These are phyloP conservation scores for Mortierella hygrophila DNA, from an alignment of 192 early-diverging fungal species.

Conservation along the genomic window DNA sequence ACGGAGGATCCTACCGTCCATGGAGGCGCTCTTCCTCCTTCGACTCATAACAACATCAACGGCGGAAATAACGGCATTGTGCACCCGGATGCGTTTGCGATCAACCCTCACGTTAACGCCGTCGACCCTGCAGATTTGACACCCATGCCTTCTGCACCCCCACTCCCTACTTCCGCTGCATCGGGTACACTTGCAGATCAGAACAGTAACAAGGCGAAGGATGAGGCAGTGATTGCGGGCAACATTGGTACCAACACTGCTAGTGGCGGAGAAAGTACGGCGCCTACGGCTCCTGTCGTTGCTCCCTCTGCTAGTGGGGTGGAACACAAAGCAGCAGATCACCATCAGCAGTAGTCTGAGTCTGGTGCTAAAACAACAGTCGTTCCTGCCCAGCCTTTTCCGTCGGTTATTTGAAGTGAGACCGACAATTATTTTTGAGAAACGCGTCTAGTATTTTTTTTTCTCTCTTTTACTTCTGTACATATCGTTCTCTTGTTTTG, in stretches of 20 bases:
- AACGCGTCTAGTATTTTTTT: background rate
- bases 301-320: background rate
- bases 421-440: background rate
- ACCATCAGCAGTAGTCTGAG: background rate
- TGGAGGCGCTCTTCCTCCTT: background rate
- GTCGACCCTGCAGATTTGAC: background rate
- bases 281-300: background rate
- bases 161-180: background rate
- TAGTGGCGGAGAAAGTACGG: background rate
- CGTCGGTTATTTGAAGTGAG: background rate
- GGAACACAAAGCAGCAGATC: background rate
- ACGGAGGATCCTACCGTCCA: background rate
- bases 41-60: background rate
- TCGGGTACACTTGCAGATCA: background rate
- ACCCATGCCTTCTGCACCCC: background rate
- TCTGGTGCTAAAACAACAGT: background rate
- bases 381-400: background rate
- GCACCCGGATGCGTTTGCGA: background rate
- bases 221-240: background rate
- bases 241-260: slow-evolving; percentile 5
- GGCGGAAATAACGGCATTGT: background rate
- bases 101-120: background rate
- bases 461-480: background rate
- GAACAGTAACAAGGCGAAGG: background rate
- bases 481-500: background rate